Percentiles rank a stretch among this genome's conserved stretches.
These are phyloP conservation scores for Pichia sp. DNA, from an alignment of 1,139 yeast species.

Conservation along the genomic window DNA sequence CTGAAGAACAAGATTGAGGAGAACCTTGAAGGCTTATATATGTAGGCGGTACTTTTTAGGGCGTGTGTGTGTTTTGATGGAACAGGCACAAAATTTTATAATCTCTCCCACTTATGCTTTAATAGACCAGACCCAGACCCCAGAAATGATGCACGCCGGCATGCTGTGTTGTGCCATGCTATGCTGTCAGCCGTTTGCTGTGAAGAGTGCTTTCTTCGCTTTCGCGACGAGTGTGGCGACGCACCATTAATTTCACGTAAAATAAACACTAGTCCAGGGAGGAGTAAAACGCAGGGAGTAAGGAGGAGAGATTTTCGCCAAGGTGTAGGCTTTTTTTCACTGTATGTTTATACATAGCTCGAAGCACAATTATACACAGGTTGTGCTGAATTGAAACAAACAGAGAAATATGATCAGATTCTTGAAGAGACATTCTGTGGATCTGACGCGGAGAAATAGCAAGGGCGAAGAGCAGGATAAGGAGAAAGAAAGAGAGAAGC, in stretches of 20 bases:
- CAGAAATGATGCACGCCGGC: no score
- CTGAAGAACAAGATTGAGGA: conserved; percentile 97
- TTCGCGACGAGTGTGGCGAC: background rate
- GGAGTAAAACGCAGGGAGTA: background rate
- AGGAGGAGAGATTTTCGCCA: background rate
- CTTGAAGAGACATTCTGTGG: conserved; percentile 22
- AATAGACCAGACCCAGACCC: background rate
- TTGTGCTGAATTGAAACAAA: background rate
- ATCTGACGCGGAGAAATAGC: conserved; percentile 11
- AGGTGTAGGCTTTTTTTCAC: background rate
- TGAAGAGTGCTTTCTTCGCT: background rate
- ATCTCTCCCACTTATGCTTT: background rate
- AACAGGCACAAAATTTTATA: background rate
- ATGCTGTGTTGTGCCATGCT: background rate
- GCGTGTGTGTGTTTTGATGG: background rate
- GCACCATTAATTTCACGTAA: background rate
- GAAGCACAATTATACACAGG: background rate
- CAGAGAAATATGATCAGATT: conserved; percentile 15
- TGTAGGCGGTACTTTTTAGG: conserved; percentile 37
- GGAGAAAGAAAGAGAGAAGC: background rate
- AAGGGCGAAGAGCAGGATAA: conserved; percentile 9
- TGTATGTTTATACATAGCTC: background rate
- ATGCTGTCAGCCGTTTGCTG: background rate
- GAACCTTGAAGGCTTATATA: conserved; percentile 89
- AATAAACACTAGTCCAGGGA: background rate